Conservation (phyloP, 305 asterid genomes). For the Striga hermonthica region DNA sequence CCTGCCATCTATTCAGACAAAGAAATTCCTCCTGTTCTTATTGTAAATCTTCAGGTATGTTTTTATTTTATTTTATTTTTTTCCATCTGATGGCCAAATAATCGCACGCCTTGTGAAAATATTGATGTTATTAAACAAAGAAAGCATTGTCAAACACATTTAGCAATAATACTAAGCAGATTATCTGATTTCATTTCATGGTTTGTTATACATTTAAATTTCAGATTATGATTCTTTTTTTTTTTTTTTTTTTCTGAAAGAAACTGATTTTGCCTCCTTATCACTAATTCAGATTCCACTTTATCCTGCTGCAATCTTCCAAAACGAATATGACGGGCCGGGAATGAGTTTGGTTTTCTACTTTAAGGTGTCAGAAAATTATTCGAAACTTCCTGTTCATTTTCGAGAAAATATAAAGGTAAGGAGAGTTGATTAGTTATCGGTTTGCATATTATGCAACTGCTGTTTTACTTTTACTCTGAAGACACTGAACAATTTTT, state of each 20-base stretch:
- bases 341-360: constrained; percentile 80
- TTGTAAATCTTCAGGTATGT: constrained; percentile 88
- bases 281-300: constrained; percentile 60
- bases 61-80: constrained; percentile 4
- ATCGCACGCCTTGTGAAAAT: not conserved
- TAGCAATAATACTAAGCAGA: too few relatives aligned
- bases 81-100: constrained; percentile 4
- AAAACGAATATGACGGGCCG: constrained; percentile 73
- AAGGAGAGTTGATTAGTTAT: constrained; percentile 23
- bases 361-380: constrained; percentile 76
- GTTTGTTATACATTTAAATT: too few relatives aligned
- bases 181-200: too few relatives aligned
- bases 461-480: too few relatives aligned
- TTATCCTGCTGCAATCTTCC: constrained; percentile 74
- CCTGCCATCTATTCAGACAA: constrained; percentile 60
- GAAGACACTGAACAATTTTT: not conserved
- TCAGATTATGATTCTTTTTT: too few relatives aligned
- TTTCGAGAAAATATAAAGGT: constrained; percentile 84
- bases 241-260: too few relatives aligned
- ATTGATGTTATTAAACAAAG: too few relatives aligned
- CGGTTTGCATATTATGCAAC: too few relatives aligned
- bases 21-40: constrained; percentile 76
- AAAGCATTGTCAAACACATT: too few relatives aligned
- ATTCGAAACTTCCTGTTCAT: constrained; percentile 61
- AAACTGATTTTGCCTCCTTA: too few relatives aligned